Conservation (phyloP, 148 eudicot species). For the Agrostemma githago region DNA sequence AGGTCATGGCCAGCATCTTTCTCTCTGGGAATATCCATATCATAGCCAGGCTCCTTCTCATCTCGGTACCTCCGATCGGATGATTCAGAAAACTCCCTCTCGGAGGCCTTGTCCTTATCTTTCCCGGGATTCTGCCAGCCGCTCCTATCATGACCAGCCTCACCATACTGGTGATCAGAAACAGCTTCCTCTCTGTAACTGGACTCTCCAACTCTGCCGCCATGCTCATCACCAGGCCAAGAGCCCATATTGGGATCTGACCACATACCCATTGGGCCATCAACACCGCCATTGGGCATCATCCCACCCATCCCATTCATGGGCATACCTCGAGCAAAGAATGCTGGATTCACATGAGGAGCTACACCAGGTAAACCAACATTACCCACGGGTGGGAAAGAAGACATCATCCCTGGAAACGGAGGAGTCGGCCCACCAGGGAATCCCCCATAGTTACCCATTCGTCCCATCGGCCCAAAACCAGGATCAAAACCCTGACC, state of each 20-base stretch:
- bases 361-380: slow-evolving; percentile 83
- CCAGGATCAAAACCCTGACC: slow-evolving; percentile 82
- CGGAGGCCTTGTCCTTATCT: slow-evolving; percentile 68
- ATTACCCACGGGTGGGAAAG: slow-evolving; percentile 66
- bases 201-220: slow-evolving; percentile 68
- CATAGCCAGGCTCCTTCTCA: slow-evolving; percentile 69
- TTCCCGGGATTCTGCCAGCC: slow-evolving; percentile 49
- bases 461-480: slow-evolving; percentile 82
- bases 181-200: slow-evolving; percentile 81
- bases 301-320: slow-evolving; percentile 81
- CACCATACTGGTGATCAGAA: slow-evolving; percentile 78
- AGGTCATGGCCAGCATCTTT: slow-evolving; percentile 47
- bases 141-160: slow-evolving; percentile 63
- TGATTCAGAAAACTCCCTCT: slow-evolving; percentile 77
- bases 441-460: slow-evolving; percentile 59
- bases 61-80: slow-evolving; percentile 71
- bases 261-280: slow-evolving; percentile 95
- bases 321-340: slow-evolving; percentile 81
- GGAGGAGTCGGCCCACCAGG: slow-evolving; percentile 67
- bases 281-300: slow-evolving; percentile 73
- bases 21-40: slow-evolving; percentile 59
- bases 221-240: slow-evolving; percentile 83
- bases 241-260: slow-evolving; percentile 71
- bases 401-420: slow-evolving; percentile 63
- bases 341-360: slow-evolving; percentile 90